Conservation (phyloP, 805 yeast species). For the Wickerhamomyces subpelliculosus region DNA sequence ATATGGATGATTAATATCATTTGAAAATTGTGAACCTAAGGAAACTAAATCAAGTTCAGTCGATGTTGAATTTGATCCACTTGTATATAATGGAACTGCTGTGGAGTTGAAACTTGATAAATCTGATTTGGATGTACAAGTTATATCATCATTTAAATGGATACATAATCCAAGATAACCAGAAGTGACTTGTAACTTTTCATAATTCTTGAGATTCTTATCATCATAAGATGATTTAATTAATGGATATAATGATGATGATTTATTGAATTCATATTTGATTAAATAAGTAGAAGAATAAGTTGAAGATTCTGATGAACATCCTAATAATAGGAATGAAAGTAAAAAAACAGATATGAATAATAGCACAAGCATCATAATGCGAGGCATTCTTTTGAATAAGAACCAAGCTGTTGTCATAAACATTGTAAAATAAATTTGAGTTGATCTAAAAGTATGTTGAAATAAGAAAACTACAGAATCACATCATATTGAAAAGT, state of each 20-base stretch:
- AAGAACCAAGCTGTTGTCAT: constrained; percentile 18
- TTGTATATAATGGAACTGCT: constrained; percentile 28
- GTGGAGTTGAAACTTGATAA: constrained; percentile 20
- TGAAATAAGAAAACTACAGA: no score
- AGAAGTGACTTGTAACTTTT: constrained; percentile 37
- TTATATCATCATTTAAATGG: constrained; percentile 23
- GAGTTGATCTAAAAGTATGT: no score
- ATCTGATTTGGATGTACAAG: constrained; percentile 31
- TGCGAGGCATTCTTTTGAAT: constrained; percentile 35
- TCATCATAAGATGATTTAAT: constrained; percentile 31
- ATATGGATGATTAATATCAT: constrained; percentile 46
- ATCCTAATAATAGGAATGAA: constrained; percentile 51
- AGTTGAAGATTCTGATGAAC: constrained; percentile 31
- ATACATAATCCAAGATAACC: constrained; percentile 57
- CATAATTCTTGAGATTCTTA: constrained; percentile 27
- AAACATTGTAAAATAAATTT: background rate
- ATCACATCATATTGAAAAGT: no score
- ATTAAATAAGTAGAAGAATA: constrained; percentile 46
- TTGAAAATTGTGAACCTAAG: constrained; percentile 38
- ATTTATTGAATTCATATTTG: constrained; percentile 39
- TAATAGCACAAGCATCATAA: constrained; percentile 32
- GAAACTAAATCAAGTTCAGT: constrained; percentile 37
- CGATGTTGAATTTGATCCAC: constrained; percentile 24
- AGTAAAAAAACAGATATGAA: constrained; percentile 44
- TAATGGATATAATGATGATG: constrained; percentile 35